Percentiles rank a stretch among this genome's conserved stretches.
These are phyloP conservation scores for Alternaria consortialis DNA, from an alignment of 2,329 filamentous ascomycete genomes.

Conservation along the genomic window DNA sequence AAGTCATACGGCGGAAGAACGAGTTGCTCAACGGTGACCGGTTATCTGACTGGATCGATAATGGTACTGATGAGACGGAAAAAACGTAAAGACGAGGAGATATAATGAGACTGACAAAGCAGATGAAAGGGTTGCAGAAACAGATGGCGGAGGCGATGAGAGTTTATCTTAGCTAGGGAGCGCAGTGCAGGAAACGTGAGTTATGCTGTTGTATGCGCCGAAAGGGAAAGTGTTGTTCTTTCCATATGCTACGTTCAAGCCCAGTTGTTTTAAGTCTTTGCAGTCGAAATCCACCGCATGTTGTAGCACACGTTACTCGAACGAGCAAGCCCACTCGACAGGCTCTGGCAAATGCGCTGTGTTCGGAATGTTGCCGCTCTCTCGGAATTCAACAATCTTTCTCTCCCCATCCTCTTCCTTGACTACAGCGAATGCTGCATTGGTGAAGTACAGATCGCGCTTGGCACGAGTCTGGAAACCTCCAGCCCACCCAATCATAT, in stretches of 20 bases:
- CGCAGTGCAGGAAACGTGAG: not conserved
- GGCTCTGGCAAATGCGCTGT: constrained; percentile 32
- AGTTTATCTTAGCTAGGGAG: not conserved
- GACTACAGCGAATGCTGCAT: constrained; percentile 43
- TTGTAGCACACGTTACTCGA: constrained; percentile 9
- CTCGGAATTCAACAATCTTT: constrained; percentile 44
- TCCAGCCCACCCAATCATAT: constrained; percentile 46
- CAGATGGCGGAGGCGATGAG: constrained; percentile 5
- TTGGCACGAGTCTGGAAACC: constrained; percentile 32
- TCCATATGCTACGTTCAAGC: too few species aligned
- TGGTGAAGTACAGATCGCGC: constrained; percentile 40
- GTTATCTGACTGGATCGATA: constrained; percentile 8
- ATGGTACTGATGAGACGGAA: not conserved
- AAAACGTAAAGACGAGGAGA: constrained; percentile 1
- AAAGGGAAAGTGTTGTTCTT: not conserved
- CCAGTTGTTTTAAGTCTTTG: not conserved
- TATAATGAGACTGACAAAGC: not conserved
- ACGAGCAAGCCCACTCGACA: constrained; percentile 36
- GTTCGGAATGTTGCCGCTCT: constrained; percentile 45
- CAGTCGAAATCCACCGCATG: not conserved
- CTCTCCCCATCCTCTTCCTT: constrained; percentile 33
- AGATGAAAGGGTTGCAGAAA: constrained; percentile 6
- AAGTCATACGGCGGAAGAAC: constrained; percentile 1
- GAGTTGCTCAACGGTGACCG: constrained; percentile 6
- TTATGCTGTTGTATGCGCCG: too few species aligned